Percentiles rank a stretch among this genome's conserved stretches.
phyloP scores from a whole-genome alignment of 805 yeast species.

The Metschnikowia gelsemii region DNA sequence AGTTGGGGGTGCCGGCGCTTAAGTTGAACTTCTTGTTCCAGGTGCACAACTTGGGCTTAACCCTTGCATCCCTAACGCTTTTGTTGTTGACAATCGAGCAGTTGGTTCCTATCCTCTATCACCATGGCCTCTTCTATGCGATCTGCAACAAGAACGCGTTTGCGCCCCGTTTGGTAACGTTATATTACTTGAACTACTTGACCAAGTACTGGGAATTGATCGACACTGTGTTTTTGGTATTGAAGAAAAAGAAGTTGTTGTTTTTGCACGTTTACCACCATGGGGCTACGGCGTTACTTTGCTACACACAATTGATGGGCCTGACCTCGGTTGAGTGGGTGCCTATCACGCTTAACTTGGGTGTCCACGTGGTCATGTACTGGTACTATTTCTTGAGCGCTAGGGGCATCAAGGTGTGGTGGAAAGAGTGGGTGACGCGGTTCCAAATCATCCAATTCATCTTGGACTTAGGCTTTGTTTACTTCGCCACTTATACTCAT shows the following conservation, averaged over 20 bases:
- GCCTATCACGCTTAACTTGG: constrained; percentile 82
- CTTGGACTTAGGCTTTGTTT: constrained; percentile 85
- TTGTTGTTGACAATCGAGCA: constrained; percentile 79
- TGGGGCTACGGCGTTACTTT: constrained; percentile 94
- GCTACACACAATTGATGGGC: constrained; percentile 92
- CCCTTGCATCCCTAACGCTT: constrained; percentile 63
- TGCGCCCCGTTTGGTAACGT: constrained; percentile 77
- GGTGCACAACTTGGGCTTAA: constrained; percentile 76
- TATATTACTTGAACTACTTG: constrained; percentile 89
- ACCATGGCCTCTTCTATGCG: constrained; percentile 79
- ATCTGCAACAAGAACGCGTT: constrained; percentile 78
- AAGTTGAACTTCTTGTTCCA: constrained; percentile 77
- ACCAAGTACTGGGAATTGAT: constrained; percentile 85
- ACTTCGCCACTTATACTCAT: constrained; percentile 91
- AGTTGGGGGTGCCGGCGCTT: constrained; percentile 56
- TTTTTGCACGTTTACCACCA: constrained; percentile 96
- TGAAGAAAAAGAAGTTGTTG: constrained; percentile 87
- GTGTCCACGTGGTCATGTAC: constrained; percentile 95
- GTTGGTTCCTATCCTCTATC: constrained; percentile 69
- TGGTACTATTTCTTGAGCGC: constrained; percentile 94
- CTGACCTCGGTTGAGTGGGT: constrained; percentile 93
- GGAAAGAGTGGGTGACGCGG: constrained; percentile 99
- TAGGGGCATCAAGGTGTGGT: constrained; percentile 94
- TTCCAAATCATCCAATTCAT: constrained; percentile 93
- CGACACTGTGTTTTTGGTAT: constrained; percentile 88